Evolutionary conservation across 257 asterid genomes (phyloP).

Genomic region (Euphrasia confusa): DNA sequence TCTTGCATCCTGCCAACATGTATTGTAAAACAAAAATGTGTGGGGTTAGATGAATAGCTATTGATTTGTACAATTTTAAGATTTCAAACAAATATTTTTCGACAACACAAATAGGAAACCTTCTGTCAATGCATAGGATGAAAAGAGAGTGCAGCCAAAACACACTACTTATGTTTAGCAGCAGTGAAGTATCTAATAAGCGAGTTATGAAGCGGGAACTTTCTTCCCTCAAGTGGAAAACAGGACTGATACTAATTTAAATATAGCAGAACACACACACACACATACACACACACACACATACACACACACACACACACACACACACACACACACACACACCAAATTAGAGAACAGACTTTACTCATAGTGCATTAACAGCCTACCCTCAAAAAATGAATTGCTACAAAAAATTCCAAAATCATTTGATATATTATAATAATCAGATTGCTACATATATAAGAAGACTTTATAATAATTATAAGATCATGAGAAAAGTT

Average conservation of each 20-base stretch:
- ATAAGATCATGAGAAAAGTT: neutral
- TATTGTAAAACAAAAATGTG: slow-evolving; percentile 20
- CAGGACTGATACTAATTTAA: slow-evolving; percentile 7
- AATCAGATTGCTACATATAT: neutral
- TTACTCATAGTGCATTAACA: slow-evolving; percentile 2
- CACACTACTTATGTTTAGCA: slow-evolving; percentile 16
- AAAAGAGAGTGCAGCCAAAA: slow-evolving; percentile 19
- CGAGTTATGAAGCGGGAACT: slow-evolving; percentile 15
- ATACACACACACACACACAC: neutral
- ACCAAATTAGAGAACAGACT: slow-evolving; percentile 5
- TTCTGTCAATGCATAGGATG: slow-evolving; percentile 15
- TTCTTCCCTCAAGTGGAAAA: slow-evolving; percentile 20
- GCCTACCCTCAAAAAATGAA: slow-evolving; percentile 6
- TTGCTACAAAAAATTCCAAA: slow-evolving; percentile 15
- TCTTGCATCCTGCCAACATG: slow-evolving; percentile 81
- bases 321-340: neutral
- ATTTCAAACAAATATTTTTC: slow-evolving; percentile 5
- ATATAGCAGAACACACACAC: neutral
- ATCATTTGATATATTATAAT: slow-evolving; percentile 1
- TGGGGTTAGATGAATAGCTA: slow-evolving; percentile 7
- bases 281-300: too few species aligned
- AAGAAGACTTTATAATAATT: slow-evolving; percentile 2
- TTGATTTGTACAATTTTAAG: slow-evolving; percentile 9
- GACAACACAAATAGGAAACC: slow-evolving; percentile 15
- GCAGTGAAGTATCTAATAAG: slow-evolving; percentile 10